Conservation (phyloP, 1,284 basidiomycete genomes). For the Cryptococcus sp. region DNA sequence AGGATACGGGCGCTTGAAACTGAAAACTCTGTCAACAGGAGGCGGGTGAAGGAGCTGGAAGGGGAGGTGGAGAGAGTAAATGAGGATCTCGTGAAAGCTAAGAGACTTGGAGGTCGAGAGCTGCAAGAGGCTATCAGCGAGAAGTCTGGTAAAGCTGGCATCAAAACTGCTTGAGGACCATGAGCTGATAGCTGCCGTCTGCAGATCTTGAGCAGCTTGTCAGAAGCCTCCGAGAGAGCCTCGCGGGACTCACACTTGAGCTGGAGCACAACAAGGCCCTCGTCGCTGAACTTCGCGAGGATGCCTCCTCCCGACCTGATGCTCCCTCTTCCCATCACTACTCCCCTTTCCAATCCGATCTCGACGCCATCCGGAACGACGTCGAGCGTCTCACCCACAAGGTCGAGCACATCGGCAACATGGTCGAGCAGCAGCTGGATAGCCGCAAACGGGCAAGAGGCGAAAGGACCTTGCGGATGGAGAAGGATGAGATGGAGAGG, state of each 20-base stretch:
- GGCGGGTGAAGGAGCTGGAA: slow-evolving; percentile 75
- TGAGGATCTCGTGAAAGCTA: slow-evolving; percentile 49
- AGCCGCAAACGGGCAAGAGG: slow-evolving; percentile 56
- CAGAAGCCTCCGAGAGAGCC: slow-evolving; percentile 64
- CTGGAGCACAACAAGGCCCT: slow-evolving; percentile 65
- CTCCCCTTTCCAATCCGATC: slow-evolving; percentile 53
- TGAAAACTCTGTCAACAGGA: slow-evolving; percentile 72
- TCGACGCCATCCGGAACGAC: slow-evolving; percentile 54
- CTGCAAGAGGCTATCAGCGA: slow-evolving; percentile 66
- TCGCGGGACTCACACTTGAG: slow-evolving; percentile 70
- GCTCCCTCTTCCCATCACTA: slow-evolving; percentile 3
- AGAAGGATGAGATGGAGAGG: slow-evolving; percentile 32
- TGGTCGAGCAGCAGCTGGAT: slow-evolving; percentile 76
- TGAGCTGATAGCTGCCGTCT: neutral
- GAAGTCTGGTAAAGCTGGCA: slow-evolving; percentile 65
- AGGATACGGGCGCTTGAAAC: slow-evolving; percentile 58
- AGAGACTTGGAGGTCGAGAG: slow-evolving; percentile 19
- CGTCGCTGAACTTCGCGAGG: slow-evolving; percentile 60
- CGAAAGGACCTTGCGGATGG: slow-evolving; percentile 23
- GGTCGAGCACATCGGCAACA: slow-evolving; percentile 72
- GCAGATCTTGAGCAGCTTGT: slow-evolving; percentile 74
- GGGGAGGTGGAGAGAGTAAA: slow-evolving; percentile 60
- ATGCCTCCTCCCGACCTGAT: slow-evolving; percentile 24
- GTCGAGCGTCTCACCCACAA: slow-evolving; percentile 64
- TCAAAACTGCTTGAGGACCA: neutral